Evolutionary conservation across 352 stramenopile genomes (phyloP).

Genomic region (Phytopythium montanum): DNA sequence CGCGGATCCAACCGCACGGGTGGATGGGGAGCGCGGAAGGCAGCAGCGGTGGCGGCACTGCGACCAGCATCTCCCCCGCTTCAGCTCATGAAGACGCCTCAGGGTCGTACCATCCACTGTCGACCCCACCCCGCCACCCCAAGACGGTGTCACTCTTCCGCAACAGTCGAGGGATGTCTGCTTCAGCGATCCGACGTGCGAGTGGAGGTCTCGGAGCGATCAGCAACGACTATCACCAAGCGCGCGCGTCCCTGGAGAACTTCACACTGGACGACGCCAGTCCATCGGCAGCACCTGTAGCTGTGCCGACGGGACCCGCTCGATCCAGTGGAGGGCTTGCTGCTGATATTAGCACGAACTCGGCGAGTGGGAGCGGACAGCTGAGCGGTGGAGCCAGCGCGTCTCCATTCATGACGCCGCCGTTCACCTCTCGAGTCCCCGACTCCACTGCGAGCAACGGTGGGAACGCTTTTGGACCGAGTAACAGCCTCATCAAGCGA

Average conservation of each 20-base stretch:
- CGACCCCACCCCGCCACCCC: slow-evolving; percentile 68
- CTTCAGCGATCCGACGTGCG: slow-evolving; percentile 8
- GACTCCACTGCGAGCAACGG: not conserved
- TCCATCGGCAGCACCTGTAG: not conserved
- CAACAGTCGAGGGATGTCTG: slow-evolving; percentile 19
- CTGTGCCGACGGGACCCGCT: not conserved
- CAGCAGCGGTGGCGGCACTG: slow-evolving; percentile 19
- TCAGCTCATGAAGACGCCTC: slow-evolving; percentile 37
- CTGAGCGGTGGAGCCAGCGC: slow-evolving; percentile 1
- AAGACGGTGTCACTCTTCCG: slow-evolving; percentile 49
- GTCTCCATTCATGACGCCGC: slow-evolving; percentile 30
- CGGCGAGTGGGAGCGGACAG: slow-evolving; percentile 1
- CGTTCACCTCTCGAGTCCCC: slow-evolving; percentile 16
- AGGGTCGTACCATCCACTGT: slow-evolving; percentile 32
- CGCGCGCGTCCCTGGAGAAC: slow-evolving; percentile 52
- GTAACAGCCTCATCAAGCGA: slow-evolving; percentile 6
- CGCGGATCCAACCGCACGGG: slow-evolving; percentile 28
- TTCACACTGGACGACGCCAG: slow-evolving; percentile 45
- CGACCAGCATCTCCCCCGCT: slow-evolving; percentile 23
- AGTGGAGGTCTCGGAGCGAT: not conserved
- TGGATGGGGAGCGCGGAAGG: slow-evolving; percentile 31
- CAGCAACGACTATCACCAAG: slow-evolving; percentile 25
- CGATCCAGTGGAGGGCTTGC: slow-evolving; percentile 6
- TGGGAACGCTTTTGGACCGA: not conserved
- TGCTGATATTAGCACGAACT: slow-evolving; percentile 7